phyloP scores from a whole-genome alignment of 176 grass and related monocot genomes.

The Triticum timopheevii region DNA sequence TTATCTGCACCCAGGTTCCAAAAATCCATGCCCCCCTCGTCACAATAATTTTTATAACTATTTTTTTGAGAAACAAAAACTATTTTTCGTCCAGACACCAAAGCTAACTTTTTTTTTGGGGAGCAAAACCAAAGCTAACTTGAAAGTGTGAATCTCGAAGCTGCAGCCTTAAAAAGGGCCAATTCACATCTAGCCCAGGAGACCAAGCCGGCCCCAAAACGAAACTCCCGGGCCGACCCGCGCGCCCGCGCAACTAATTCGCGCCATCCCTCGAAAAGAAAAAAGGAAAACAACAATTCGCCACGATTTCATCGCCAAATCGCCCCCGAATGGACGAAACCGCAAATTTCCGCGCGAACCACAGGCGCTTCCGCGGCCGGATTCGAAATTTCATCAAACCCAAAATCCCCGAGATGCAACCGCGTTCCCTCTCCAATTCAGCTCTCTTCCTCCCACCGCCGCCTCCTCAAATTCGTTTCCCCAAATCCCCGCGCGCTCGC shows the following conservation, averaged over 20 bases:
- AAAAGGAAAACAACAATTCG: neutral
- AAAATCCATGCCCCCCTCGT: too few relatives aligned
- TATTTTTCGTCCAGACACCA: too few relatives aligned
- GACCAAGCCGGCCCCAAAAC: neutral
- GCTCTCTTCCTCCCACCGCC: neutral
- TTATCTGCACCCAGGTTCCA: too few relatives aligned
- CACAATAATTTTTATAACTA: too few relatives aligned
- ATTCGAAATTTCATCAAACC: slow-evolving; percentile 35
- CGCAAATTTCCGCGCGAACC: slow-evolving; percentile 11
- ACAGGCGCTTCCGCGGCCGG: neutral
- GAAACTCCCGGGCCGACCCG: neutral
- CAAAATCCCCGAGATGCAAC: neutral
- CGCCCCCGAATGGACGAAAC: neutral
- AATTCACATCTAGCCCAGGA: neutral
- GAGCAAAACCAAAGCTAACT: too few relatives aligned
- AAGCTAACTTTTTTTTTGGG: too few relatives aligned
- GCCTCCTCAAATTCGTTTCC: neutral
- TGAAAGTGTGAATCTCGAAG: too few relatives aligned
- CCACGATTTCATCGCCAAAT: neutral
- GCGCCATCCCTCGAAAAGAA: neutral
- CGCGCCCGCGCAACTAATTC: neutral
- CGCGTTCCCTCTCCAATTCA: neutral
- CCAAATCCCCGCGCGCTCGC: neutral
- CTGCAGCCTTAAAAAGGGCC: neutral
- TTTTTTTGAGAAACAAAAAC: too few relatives aligned